phyloP scores from a whole-genome alignment of 2,329 filamentous ascomycete genomes.

The Trichoderma endophyticum region DNA sequence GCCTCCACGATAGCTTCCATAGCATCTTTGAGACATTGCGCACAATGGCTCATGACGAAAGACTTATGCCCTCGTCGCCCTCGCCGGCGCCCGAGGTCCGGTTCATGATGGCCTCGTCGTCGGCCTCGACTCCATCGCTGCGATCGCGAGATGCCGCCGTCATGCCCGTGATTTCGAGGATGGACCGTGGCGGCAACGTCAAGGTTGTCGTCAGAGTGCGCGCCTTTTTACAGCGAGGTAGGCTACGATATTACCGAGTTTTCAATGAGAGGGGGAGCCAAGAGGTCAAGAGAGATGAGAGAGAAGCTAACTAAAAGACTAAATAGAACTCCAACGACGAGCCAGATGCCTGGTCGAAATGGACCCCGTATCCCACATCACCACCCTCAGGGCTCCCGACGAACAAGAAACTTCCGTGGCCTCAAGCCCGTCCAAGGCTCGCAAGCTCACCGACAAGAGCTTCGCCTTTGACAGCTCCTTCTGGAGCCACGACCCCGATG shows the following conservation, averaged over 20 bases:
- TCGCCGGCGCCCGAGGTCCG: constrained; percentile 31
- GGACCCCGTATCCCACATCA: constrained; percentile 83
- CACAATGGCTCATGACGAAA: constrained; percentile 42
- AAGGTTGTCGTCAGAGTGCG: constrained; percentile 78
- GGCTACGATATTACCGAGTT: neutral
- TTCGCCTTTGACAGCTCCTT: constrained; percentile 99
- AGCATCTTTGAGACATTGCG: constrained; percentile 40
- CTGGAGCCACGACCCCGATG: constrained; percentile 82
- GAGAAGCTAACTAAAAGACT: neutral
- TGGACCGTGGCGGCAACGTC: constrained; percentile 70
- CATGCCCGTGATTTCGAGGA: constrained; percentile 52
- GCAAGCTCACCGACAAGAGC: constrained; percentile 80
- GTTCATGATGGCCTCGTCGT: constrained; percentile 58
- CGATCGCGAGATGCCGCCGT: constrained; percentile 67
- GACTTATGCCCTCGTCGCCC: constrained; percentile 45
- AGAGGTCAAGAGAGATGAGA: neutral
- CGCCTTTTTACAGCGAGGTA: constrained; percentile 76
- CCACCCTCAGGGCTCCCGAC: constrained; percentile 70
- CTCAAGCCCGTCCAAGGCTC: constrained; percentile 53
- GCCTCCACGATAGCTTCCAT: constrained; percentile 40
- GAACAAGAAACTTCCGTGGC: constrained; percentile 40
- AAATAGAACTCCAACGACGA: constrained; percentile 71
- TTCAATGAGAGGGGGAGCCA: neutral
- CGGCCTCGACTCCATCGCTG: constrained; percentile 75
- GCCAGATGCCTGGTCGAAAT: constrained; percentile 87